These are phyloP conservation scores for Cryptomeria japonica DNA, from an alignment of 75 land plant genomes.

Conservation along the genomic window DNA sequence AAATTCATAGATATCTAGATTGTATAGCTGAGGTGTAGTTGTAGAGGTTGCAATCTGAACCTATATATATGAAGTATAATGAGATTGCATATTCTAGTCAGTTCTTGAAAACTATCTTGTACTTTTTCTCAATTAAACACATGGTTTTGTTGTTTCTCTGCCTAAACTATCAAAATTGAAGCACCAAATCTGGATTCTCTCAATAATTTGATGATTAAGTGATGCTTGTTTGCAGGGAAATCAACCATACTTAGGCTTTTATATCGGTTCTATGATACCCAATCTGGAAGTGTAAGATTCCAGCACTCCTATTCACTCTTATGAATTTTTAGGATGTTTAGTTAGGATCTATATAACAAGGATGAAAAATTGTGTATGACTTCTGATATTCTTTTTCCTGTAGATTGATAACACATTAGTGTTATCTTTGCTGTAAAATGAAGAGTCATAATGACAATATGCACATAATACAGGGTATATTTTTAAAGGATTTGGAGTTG, in stretches of 20 bases:
- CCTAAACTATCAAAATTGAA: not conserved
- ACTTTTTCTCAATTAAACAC: not conserved
- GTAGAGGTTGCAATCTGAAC: not conserved
- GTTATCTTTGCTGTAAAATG: not conserved
- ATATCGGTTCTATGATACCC: slow-evolving; percentile 83
- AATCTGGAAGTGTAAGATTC: slow-evolving; percentile 75
- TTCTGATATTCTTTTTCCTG: not conserved
- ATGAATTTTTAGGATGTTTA: not conserved
- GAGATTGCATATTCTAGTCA: not conserved
- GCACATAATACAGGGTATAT: not conserved
- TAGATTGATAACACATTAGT: not conserved
- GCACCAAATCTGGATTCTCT: not conserved
- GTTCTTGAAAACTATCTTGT: not conserved
- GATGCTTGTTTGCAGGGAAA: slow-evolving; percentile 57
- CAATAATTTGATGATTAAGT: not conserved
- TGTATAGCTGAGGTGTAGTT: not conserved
- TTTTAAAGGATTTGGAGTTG: not conserved
- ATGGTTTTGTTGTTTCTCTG: not conserved
- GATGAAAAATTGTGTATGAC: not conserved
- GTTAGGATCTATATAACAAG: not conserved
- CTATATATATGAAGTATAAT: not conserved
- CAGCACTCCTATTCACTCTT: not conserved
- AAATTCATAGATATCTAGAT: not conserved
- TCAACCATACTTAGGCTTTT: slow-evolving; percentile 84
- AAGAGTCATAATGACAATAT: not conserved